These are phyloP conservation scores for Solanum hybrid DNA, from an alignment of 305 asterid genomes.

Conservation along the genomic window DNA sequence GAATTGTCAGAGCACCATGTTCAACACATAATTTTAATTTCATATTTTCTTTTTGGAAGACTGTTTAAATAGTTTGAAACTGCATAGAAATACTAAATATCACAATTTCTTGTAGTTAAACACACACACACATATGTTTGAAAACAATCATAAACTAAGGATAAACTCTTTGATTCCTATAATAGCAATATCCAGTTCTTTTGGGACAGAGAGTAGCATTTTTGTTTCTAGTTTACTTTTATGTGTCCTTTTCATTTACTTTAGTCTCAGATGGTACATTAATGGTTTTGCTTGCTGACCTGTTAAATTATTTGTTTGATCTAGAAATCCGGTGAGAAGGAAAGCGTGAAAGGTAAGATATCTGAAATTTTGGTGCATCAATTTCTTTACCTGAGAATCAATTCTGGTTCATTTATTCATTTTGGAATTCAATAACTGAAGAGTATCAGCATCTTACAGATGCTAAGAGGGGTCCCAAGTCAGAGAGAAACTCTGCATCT, in stretches of 20 bases:
- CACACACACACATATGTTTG: neutral
- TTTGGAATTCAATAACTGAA: conserved; percentile 27
- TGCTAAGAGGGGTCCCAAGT: conserved; percentile 20
- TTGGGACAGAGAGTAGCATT: neutral
- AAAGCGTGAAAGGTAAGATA: conserved; percentile 52
- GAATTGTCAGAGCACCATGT: neutral
- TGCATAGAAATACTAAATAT: neutral
- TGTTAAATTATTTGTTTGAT: neutral
- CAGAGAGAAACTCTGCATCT: conserved; percentile 33
- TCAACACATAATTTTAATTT: neutral
- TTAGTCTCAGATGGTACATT: neutral
- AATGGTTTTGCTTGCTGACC: conserved; percentile 1
- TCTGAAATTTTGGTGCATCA: conserved; percentile 7
- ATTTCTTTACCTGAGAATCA: neutral
- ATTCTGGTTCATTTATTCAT: conserved; percentile 2
- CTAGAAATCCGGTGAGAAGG: conserved; percentile 56
- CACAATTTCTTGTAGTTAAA: neutral
- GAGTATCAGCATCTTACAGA: conserved; percentile 30
- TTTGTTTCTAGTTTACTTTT: neutral
- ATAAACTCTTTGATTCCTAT: neutral
- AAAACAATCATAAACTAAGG: neutral
- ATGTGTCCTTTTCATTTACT: conserved; percentile 11
- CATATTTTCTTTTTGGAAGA: neutral
- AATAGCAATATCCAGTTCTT: neutral
- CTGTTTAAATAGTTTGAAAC: neutral